Conservation (phyloP, 495 filamentous ascomycete genomes). For the Talaromyces thailandensis region DNA sequence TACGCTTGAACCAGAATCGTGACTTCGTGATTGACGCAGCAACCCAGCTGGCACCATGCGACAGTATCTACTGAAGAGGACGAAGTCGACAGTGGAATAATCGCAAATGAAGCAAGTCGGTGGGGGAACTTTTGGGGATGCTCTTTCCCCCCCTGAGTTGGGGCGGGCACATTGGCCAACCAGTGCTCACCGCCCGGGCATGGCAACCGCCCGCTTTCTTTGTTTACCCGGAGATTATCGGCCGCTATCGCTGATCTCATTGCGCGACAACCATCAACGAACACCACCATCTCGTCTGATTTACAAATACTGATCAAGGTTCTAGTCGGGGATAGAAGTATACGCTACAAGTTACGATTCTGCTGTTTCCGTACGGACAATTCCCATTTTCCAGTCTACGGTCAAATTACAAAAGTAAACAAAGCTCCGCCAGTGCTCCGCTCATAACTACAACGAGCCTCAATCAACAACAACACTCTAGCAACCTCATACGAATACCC, state of each 20-base stretch:
- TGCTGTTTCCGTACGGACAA: neutral
- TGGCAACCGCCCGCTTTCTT: conserved; percentile 3
- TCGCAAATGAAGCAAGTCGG: neutral
- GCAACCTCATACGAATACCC: neutral
- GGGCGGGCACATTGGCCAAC: neutral
- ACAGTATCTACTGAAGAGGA: neutral
- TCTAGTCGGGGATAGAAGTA: neutral
- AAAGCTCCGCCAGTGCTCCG: neutral
- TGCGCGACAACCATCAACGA: neutral
- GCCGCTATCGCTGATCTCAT: neutral
- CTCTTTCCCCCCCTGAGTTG: neutral
- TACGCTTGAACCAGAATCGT: neutral
- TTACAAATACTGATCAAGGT: neutral
- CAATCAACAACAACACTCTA: neutral
- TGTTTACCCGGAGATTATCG: neutral
- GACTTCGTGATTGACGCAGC: neutral
- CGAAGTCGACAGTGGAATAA: neutral
- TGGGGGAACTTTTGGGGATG: neutral
- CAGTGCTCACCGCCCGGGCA: neutral
- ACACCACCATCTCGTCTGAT: neutral
- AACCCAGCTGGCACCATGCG: neutral
- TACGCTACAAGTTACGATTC: neutral
- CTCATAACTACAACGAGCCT: neutral
- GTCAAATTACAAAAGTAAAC: neutral
- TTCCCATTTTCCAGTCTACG: neutral